Base-by-base conservation (phyloP, 129 eudicot species). In the Ambrosia artemisiifolia region DNA sequence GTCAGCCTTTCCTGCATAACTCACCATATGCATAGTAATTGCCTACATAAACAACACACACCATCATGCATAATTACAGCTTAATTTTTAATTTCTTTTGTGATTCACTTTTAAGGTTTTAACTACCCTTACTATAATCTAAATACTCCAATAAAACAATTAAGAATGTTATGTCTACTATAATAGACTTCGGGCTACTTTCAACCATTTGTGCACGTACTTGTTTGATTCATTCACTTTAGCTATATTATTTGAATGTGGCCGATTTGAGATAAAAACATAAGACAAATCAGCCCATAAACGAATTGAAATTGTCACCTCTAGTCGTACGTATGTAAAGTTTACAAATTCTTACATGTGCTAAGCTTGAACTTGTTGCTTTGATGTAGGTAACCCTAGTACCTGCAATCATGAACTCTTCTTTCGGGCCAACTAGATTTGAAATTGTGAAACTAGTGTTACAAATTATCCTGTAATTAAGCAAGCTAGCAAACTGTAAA, bases 1-100 rank as follows among this genome's bases (percentile, higher is more conserved):
- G 44, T 89, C 90, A 4, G 95, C 96, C 59, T 78, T 75, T 66
- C 96, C 96, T 46, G 85, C 95, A 55, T 93, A 93, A 56, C 95
- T 85, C 85, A 89, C 71, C 98, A 91, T 88, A 66, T 88, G 95
- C 90, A 91, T 86, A 19, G 95, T 88, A 55, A 91, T 79, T 67
- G 90, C 97, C 97, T 91, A 85, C 82, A 75, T 44, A 10, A 28
- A 55, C 53, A 32, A 55, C 9, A 40, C 11, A 13, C 19, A 60
- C 12, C 40, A 63, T 28, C 46, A 77, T 59, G 11, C 32, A 43
- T 43, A 19, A 35, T 12, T 40, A 40, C 44, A 40, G 2, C 2
- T 40, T 40, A 40, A 1, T 40, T 40, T 40, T 6, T 40, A 10
- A n/a, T n/a, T n/a, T 7, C 2, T 6, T 7, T 7, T 40, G 7